A percentile compares a stretch with the other conserved stretches of the same genome.
Conservation (phyloP, 257 asterid species). For the Solanum chiquidenum region DNA sequence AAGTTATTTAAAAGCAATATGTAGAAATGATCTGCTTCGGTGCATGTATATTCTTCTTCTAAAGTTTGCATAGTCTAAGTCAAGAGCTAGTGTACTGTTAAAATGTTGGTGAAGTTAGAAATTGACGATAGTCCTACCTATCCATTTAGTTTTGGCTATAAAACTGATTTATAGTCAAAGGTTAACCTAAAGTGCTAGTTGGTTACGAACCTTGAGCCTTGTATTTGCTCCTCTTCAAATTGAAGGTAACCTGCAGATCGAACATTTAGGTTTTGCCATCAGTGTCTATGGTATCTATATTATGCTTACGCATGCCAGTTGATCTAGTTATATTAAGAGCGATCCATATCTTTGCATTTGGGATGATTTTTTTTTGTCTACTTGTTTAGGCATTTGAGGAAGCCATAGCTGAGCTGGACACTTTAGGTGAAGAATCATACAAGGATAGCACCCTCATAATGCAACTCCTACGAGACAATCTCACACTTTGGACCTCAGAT, state of each 20-base stretch:
- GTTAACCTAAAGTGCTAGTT: background rate
- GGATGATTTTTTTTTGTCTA: background rate
- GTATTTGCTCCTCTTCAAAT: background rate
- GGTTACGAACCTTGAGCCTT: background rate
- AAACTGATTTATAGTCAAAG: background rate
- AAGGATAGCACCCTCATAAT: constrained; percentile 50
- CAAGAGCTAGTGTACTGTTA: background rate
- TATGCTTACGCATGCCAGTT: background rate
- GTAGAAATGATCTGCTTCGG: background rate
- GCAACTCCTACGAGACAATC: constrained; percentile 46
- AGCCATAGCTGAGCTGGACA: constrained; percentile 48
- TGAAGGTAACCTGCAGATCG: background rate
- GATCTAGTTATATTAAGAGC: background rate
- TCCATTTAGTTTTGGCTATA: background rate
- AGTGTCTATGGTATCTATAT: background rate
- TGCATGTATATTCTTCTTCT: background rate
- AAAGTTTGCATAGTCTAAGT: background rate
- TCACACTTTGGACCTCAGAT: constrained; percentile 50
- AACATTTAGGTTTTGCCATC: background rate
- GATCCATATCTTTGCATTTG: background rate
- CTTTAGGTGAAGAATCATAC: constrained; percentile 46
- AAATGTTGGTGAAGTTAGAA: background rate
- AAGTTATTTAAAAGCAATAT: background rate
- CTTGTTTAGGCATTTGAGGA: constrained; percentile 36
- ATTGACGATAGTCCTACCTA: background rate